Base-by-base conservation (phyloP, 169 alveolate species). In the Fabrea salina region DNA sequence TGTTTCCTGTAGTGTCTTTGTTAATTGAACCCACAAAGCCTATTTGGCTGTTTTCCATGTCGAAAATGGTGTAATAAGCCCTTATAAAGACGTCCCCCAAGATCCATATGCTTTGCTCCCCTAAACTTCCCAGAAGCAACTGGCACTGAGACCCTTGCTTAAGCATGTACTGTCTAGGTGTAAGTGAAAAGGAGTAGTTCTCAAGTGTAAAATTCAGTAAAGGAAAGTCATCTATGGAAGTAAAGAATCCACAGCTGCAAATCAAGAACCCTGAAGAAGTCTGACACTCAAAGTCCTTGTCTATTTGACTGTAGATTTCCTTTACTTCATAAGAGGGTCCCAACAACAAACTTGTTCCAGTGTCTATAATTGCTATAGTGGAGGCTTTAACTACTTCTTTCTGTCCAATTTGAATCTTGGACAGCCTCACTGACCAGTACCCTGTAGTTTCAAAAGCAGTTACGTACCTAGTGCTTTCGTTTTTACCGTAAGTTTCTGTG, bases 81-180 rank as follows among this genome's bases (percentile, higher is more conserved):
- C 80, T 72, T 19, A 72, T 30, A 72, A 72, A 72, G 7, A 72
- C 80, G 51, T 72, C 80, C 8, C 80, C 80, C 8, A 72, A 27
- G 11, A 72, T 51, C 80, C 80, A 72, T 27, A 72, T 32, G 13
- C n/a, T 11, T 0, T 16, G 13, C 1, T 40, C 43, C 8, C 41
- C 30, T 16, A 6, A 8, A 1, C 37, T 11, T 1, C 16, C 44
- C 2, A 50, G 25, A 2, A 72, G 30, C 11, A 72, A 19, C 49
- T 49, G 72, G 54, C 70, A 50, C 0, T 47, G 27, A 22, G 39
- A 8, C 1, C 49, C 71, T 50, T 27, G 6, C 30, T 40, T 27
- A 41, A 72, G 22, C 19, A 72, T 30, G 51, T 72, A 72, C n/a
- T 72, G 13, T n/a, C 30, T n/a, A 2, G 80, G 80, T 2, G 11